Conservation (phyloP, 163 green algal genomes). For the Chlorella variabilis region DNA sequence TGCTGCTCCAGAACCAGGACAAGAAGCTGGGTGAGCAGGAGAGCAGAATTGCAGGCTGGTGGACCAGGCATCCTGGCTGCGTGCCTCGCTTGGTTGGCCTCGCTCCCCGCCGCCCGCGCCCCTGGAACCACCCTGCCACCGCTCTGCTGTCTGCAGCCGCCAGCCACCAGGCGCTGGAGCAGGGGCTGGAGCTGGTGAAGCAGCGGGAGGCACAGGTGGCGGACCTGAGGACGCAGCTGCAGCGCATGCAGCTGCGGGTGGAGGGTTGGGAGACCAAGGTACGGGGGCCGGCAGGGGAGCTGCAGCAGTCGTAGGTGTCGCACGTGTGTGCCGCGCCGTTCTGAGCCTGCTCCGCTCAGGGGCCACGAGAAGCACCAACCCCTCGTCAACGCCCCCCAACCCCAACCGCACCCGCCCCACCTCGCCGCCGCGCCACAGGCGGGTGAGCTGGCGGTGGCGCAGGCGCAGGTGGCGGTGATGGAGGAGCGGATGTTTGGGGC, state of each 20-base stretch:
- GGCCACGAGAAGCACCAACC: no score
- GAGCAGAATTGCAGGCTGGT: background rate
- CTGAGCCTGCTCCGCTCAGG: no score
- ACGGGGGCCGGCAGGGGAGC: background rate
- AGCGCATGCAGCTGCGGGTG: background rate
- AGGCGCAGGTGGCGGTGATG: background rate
- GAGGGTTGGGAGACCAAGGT: constrained; percentile 3
- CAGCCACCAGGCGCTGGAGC: background rate
- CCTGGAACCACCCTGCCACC: background rate
- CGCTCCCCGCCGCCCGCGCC: background rate
- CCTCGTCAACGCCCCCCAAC: no score
- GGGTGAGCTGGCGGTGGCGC: background rate
- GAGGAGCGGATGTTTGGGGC: constrained; percentile 2
- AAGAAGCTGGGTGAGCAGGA: constrained; percentile 6
- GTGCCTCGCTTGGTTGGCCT: no score
- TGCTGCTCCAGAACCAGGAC: background rate
- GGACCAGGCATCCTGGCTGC: no score
- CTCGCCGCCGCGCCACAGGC: no score
- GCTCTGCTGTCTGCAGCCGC: background rate
- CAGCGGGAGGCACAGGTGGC: constrained; percentile 4
- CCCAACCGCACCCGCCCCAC: no score
- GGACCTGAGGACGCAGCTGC: background rate
- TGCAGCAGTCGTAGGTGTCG: no score
- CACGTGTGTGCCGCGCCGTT: background rate
- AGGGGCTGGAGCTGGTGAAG: background rate